Percentiles rank a stretch among this genome's conserved stretches.
These are phyloP conservation scores for Trametes cinnabarina DNA, from an alignment of 768 basidiomycete species.

Conservation along the genomic window DNA sequence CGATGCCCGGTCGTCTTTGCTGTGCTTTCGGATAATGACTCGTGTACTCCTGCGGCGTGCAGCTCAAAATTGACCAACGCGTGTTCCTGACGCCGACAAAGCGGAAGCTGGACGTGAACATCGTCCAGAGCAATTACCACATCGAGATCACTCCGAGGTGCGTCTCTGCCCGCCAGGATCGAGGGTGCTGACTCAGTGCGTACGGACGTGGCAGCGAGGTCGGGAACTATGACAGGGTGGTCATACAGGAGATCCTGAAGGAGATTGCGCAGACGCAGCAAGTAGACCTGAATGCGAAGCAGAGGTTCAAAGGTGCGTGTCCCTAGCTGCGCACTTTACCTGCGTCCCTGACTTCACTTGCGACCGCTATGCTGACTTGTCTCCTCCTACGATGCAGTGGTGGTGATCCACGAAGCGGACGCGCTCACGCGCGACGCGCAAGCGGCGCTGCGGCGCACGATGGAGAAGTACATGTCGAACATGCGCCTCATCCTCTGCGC, in stretches of 20 bases:
- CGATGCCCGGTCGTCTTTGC: slow-evolving; percentile 9
- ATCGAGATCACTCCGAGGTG: slow-evolving; percentile 97
- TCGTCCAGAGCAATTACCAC: slow-evolving; percentile 97
- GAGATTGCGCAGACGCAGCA: slow-evolving; percentile 99
- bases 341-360: neutral
- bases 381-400: slow-evolving; percentile 54
- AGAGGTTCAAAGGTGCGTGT: slow-evolving; percentile 87
- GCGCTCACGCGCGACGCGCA: slow-evolving; percentile 94
- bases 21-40: neutral
- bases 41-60: neutral
- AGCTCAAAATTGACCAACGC: slow-evolving; percentile 98
- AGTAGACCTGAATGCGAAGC: slow-evolving; percentile 92
- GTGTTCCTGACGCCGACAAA: slow-evolving; percentile 93
- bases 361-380: neutral
- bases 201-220: slow-evolving; percentile 65
- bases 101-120: slow-evolving; percentile 91
- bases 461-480: slow-evolving; percentile 99
- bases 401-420: slow-evolving; percentile 97
- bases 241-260: slow-evolving; percentile 95
- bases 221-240: slow-evolving; percentile 90
- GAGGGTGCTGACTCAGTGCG: too few species aligned
- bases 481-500: slow-evolving; percentile 96
- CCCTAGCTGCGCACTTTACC: neutral
- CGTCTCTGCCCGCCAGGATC: slow-evolving; percentile 14
- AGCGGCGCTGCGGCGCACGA: slow-evolving; percentile 92